Evolutionary conservation across 1,284 basidiomycete species (phyloP).

Genomic region (Apiotrichum domesticum): DNA sequence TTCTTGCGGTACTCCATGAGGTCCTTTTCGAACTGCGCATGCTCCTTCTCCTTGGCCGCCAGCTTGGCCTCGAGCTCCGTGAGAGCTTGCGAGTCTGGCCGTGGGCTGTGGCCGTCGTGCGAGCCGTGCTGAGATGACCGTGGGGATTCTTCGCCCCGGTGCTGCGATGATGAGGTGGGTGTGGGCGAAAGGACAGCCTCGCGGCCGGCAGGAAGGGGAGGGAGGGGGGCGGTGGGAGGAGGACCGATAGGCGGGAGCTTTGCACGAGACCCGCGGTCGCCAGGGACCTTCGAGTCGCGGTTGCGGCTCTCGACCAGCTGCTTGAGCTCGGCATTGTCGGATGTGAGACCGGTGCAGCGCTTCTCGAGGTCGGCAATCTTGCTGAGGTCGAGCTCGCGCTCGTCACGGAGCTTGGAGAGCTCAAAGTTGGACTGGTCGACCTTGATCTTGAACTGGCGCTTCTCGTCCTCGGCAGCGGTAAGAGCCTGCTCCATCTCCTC

Average conservation of each 20-base stretch:
- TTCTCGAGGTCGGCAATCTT: conserved; percentile 31
- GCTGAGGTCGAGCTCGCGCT: conserved; percentile 31
- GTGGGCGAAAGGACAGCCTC: conserved; percentile 17
- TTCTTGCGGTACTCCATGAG: conserved; percentile 23
- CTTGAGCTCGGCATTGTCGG: conserved; percentile 19
- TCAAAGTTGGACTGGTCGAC: conserved; percentile 42
- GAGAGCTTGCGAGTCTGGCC: conserved; percentile 11
- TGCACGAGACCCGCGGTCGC: conserved; percentile 13
- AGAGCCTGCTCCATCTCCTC: conserved; percentile 38
- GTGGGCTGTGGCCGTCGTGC: conserved; percentile 11
- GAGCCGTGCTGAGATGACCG: conserved; percentile 11
- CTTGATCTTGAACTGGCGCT: conserved; percentile 42
- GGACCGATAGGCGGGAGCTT: conserved; percentile 38
- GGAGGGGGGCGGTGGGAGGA: conserved; percentile 38
- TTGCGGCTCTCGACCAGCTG: conserved; percentile 12
- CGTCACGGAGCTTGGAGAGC: conserved; percentile 36
- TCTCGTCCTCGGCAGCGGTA: conserved; percentile 33
- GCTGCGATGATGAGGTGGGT: conserved; percentile 11
- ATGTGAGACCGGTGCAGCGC: conserved; percentile 9
- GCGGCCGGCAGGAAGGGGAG: conserved; percentile 30
- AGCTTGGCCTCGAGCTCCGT: conserved; percentile 13
- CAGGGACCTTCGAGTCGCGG: conserved; percentile 23
- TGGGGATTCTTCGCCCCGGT: conserved; percentile 12
- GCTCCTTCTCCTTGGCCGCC: conserved; percentile 14
- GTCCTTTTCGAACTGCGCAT: conserved; percentile 20